These are phyloP conservation scores for Citeromyces hawaiiensis DNA, from an alignment of 1,139 yeast species.

Conservation along the genomic window DNA sequence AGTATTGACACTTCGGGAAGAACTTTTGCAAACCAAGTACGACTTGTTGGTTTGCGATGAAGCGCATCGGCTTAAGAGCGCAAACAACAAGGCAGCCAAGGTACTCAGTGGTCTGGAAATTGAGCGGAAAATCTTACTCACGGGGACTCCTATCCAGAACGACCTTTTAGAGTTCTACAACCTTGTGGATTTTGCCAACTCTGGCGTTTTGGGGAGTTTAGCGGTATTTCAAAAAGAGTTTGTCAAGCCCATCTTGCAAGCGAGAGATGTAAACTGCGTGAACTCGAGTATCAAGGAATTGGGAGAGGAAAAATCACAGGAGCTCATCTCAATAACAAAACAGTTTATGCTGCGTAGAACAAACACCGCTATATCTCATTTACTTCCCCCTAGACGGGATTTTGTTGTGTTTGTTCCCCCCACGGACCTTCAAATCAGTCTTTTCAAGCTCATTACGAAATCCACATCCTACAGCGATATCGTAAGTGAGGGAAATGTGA, in stretches of 20 bases:
- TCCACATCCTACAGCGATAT: slow-evolving; percentile 24
- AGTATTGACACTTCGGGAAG: slow-evolving; percentile 41
- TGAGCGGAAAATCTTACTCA: slow-evolving; percentile 45
- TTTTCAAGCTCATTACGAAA: slow-evolving; percentile 38
- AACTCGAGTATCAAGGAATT: slow-evolving; percentile 31
- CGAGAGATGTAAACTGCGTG: slow-evolving; percentile 61
- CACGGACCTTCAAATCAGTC: slow-evolving; percentile 38
- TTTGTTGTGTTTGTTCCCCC: slow-evolving; percentile 72
- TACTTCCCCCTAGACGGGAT: slow-evolving; percentile 70
- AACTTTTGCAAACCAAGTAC: slow-evolving; percentile 31
- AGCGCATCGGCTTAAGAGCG: slow-evolving; percentile 76
- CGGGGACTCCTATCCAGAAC: slow-evolving; percentile 95
- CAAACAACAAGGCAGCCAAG: slow-evolving; percentile 55
- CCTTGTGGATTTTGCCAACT: slow-evolving; percentile 72
- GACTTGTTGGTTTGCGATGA: slow-evolving; percentile 89
- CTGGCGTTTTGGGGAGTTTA: slow-evolving; percentile 59
- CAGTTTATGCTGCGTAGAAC: slow-evolving; percentile 70
- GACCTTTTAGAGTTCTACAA: slow-evolving; percentile 76
- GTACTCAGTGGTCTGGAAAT: slow-evolving; percentile 45
- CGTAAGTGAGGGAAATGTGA: slow-evolving; percentile 14
- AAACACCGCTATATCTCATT: slow-evolving; percentile 38
- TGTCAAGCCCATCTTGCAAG: slow-evolving; percentile 57
- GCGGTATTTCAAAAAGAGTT: slow-evolving; percentile 51
- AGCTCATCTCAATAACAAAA: slow-evolving; percentile 48
- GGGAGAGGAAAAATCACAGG: slow-evolving; percentile 53